A percentile compares a stretch with the other conserved stretches of the same genome.
Conservation (phyloP, 257 asterid genomes). For the Solanum lycopersicoides region DNA sequence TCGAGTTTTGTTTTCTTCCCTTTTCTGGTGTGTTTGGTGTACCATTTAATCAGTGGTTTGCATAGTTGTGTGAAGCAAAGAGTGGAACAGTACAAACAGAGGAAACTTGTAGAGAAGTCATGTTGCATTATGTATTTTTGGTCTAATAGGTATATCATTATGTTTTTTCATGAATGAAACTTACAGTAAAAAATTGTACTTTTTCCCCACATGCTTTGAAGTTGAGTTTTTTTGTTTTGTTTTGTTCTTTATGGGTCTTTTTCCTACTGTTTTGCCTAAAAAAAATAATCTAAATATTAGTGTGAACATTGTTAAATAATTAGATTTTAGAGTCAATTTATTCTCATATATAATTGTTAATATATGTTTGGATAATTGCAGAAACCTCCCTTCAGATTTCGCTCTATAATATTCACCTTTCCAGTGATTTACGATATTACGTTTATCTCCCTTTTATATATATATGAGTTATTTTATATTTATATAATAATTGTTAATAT, state of each 20-base stretch:
- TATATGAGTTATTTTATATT: no score
- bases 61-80: neutral
- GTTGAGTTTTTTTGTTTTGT: neutral
- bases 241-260: neutral
- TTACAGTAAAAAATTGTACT: neutral
- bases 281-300: neutral
- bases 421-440: no score
- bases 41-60: neutral
- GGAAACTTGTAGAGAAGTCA: neutral
- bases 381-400: no score
- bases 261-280: neutral
- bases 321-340: neutral
- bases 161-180: neutral
- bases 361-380: neutral
- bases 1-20: neutral
- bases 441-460: no score
- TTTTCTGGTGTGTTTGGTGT: neutral
- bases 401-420: no score
- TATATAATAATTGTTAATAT: no score
- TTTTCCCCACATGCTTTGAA: neutral
- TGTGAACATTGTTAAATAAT: neutral
- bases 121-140: neutral
- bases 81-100: neutral
- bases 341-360: neutral
- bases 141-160: neutral